Percentiles rank a stretch among this genome's conserved stretches.
phyloP scores from a whole-genome alignment of 768 basidiomycete genomes.

The Naganishia antarctica region DNA sequence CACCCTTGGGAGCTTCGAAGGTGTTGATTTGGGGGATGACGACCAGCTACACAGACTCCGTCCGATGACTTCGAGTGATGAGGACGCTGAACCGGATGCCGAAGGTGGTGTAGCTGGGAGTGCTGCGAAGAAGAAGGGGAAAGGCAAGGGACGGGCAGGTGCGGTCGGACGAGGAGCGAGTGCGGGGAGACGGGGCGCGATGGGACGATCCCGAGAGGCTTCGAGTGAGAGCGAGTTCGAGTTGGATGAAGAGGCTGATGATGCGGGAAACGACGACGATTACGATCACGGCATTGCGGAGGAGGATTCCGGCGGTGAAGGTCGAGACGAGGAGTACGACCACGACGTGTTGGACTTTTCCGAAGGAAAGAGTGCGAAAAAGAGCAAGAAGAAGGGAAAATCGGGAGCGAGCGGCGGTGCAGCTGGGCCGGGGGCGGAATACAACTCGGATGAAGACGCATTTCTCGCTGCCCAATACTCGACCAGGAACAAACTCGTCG shows the following conservation, averaged over 20 bases:
- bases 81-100: neutral
- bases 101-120: neutral
- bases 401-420: neutral
- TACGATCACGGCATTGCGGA: neutral
- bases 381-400: neutral
- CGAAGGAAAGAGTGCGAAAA: neutral
- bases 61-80: constrained; percentile 14
- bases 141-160: constrained; percentile 2
- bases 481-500: neutral
- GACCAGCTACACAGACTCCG: constrained; percentile 13
- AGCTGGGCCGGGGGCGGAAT: neutral
- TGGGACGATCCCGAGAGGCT: neutral
- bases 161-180: neutral
- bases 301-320: constrained; percentile 8
- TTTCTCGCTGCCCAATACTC: constrained; percentile 1
- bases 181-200: neutral
- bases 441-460: constrained; percentile 7
- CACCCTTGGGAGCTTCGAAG: constrained; percentile 18
- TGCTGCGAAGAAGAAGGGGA: constrained; percentile 10
- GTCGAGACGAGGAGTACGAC: constrained; percentile 1
- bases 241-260: constrained; percentile 13
- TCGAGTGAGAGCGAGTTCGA: constrained; percentile 18
- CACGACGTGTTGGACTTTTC: constrained; percentile 8
- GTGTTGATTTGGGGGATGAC: constrained; percentile 12
- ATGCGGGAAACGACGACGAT: neutral